Evolutionary conservation across 2,329 filamentous ascomycete genomes (phyloP), one percentile per base, ranked within the genome.

Genomic region (Penicillium sp.): DNA sequence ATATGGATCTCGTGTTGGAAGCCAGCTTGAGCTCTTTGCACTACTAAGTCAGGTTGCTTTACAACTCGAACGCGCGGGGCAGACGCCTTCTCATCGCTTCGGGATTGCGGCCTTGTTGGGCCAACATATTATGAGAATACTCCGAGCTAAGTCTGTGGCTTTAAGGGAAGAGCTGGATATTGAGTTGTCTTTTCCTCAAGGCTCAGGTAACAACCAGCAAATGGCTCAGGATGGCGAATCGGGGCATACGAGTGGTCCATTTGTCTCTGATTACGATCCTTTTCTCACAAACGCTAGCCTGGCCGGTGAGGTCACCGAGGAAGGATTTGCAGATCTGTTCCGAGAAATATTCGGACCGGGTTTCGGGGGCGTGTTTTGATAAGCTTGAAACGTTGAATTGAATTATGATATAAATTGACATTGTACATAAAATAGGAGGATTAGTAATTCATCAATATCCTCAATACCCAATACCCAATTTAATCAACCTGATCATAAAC

Each of bases 81-180:
- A 63, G 1, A 72, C 67, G 3, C 69, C 69, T 2, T 50, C 62
- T 1, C 68, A 69, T 58, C 62, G 69, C 6, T 67, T 68, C 48
- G 69, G 69, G 1, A 69, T 72, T 29, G 69, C 69, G 0, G 68
- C 68, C 3, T 51, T 71, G 4, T 56, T 72, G 27, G 69, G 69
- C 10, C 64, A 70, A 41, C 69, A 72, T 55, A 56, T 71, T 0
- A 56, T 67, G 46, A 63, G 64, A 52, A 68, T 71, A 13, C 31
- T 72, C 1, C 63, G 63, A 55, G 48, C 68, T 31, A 50, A 63
- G 54, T 61, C 69, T 47, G 52, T 16, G 27, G 48, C 13, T 5
- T 49, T 49, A 21, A 49, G 48, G 16, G 31, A 39, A 16, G 33
- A 39, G 14, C 11, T 49, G 7, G 22, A 49, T n/a, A 11, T 49